Base-by-base conservation (phyloP, 495 filamentous ascomycete species). In the Chaetomidium leptoderma region DNA sequence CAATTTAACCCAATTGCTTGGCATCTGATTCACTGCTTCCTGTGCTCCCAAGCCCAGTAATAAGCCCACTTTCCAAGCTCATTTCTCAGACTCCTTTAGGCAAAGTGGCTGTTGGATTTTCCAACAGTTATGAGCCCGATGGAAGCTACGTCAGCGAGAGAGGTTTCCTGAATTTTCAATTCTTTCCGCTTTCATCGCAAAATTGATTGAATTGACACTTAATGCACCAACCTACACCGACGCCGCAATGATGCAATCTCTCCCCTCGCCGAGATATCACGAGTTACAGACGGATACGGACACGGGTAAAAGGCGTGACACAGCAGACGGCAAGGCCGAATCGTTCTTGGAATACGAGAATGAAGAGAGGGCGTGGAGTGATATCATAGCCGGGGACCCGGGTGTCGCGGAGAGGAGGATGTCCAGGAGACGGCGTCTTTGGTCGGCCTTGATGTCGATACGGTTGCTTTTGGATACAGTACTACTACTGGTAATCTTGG, bases 391-490 rank as follows among this genome's bases (percentile, higher is more conserved):
- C 1, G n/a, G 35, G 3, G 53, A 55, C 14, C 54, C 24, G 0
- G 33, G 33, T 16, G n/a, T 43, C 26, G 26, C 23, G 8, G n/a
- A 13, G 11, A 19, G 52, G 53, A 23, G 40, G 47, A 16, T 11
- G 6, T 26, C 40, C 16, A 37, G 30, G 42, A 37, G 2, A 36
- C 14, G 21, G 23, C n/a, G 46, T 13, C 46, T 54, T 6, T 54
- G 55, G 7, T 7, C 39, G 14, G 39, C 33, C 7, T 1, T 53
- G 6, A 39, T 51, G 54, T 55, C 59, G 16, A 27, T 53, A 13
- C 63, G 72, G 24, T 74, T 63, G 58, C n/a, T 74, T 0, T 30
- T 74, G 8, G 71, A 75, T 58, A 70, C 66, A 10, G 59, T 69
- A 8, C 51, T 76, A 13, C 36, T 76, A 7, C 36, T 74, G 6